A percentile compares a stretch with the other conserved stretches of the same genome.
These are phyloP conservation scores for Aegilops speltoides DNA, from an alignment of 176 grass and related monocot genomes.

Conservation along the genomic window DNA sequence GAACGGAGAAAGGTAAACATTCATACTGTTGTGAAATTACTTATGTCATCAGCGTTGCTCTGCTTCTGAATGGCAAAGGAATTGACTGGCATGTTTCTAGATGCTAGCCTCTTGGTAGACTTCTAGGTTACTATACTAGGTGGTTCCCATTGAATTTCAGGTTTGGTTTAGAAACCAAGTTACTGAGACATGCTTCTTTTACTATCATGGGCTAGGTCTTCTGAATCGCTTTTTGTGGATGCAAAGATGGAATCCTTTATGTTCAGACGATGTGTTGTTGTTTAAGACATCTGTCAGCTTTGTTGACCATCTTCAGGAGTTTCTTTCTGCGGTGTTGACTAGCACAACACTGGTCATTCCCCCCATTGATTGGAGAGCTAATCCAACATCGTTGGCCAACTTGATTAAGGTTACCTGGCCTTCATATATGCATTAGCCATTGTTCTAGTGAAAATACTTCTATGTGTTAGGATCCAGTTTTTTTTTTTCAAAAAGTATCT, in stretches of 20 bases:
- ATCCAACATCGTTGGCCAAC: constrained; percentile 58
- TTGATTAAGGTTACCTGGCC: constrained; percentile 67
- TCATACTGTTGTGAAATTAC: neutral
- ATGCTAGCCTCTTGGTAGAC: neutral
- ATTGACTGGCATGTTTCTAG: neutral
- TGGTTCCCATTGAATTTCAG: neutral
- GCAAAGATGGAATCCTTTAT: constrained; percentile 72
- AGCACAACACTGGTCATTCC: constrained; percentile 72
- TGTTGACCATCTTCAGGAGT: constrained; percentile 93
- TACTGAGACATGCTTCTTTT: constrained; percentile 40
- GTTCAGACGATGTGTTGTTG: constrained; percentile 56
- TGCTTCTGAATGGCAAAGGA: neutral
- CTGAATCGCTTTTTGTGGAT: constrained; percentile 89
- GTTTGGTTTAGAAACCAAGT: constrained; percentile 16
- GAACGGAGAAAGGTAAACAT: constrained; percentile 65
- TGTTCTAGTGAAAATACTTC: neutral
- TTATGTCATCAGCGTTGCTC: neutral
- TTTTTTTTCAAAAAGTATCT: neutral
- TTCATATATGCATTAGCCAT: neutral
- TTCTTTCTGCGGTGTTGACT: constrained; percentile 75
- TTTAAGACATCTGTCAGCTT: constrained; percentile 96
- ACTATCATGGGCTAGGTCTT: constrained; percentile 55
- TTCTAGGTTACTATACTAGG: neutral
- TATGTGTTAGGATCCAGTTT: neutral
- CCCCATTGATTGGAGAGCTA: constrained; percentile 58